Conservation (phyloP, 495 filamentous ascomycete species). For the Trichocladium antarcticum region DNA sequence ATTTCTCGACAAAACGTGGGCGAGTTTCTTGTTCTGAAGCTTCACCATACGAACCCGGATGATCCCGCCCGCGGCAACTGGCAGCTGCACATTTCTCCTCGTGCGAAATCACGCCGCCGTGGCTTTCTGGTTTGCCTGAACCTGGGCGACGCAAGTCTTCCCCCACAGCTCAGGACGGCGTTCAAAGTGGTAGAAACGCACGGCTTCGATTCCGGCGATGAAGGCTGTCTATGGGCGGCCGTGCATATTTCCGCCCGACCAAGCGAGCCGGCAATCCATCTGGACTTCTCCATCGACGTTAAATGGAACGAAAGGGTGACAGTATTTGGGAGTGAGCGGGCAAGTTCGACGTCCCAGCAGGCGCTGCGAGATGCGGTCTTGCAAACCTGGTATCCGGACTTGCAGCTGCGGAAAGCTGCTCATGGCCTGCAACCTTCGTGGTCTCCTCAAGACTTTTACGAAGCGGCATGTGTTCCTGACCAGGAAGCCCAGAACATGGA, state of each 20-base stretch:
- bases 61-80: neutral
- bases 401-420: neutral
- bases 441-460: constrained; percentile 37
- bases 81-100: constrained; percentile 9
- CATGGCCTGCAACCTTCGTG: constrained; percentile 3
- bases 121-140: constrained; percentile 4
- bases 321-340: constrained; percentile 10
- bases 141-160: constrained; percentile 2
- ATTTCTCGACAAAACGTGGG: constrained; percentile 9
- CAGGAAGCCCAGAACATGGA: constrained; percentile 16
- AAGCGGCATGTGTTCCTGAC: constrained; percentile 31
- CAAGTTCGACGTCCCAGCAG: constrained; percentile 8
- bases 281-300: constrained; percentile 13
- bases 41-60: neutral
- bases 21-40: constrained; percentile 1
- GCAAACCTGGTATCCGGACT: constrained; percentile 20
- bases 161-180: neutral
- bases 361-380: constrained; percentile 16
- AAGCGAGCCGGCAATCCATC: constrained; percentile 10
- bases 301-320: constrained; percentile 18
- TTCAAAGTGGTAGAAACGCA: constrained; percentile 9
- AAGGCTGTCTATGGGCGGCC: constrained; percentile 20
- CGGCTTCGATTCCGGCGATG: constrained; percentile 3
- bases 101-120: constrained; percentile 5
- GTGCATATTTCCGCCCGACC: constrained; percentile 9